phyloP scores from a whole-genome alignment of 164 flowering plant species.

The Chimonanthus praecox region DNA sequence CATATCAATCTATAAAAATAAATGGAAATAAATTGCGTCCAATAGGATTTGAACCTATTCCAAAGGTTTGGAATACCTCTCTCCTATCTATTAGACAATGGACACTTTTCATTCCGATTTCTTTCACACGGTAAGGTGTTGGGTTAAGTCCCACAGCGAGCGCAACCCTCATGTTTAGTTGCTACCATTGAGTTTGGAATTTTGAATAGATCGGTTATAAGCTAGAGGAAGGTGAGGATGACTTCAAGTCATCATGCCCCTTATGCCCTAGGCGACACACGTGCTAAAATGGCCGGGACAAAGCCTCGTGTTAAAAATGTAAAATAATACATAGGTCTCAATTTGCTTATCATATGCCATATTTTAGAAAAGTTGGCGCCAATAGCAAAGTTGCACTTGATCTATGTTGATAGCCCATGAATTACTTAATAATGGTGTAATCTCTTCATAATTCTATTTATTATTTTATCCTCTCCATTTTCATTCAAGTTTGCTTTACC shows the following conservation, averaged over 20 bases:
- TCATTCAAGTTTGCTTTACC: too few relatives aligned
- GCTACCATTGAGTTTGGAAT: not conserved
- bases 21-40: not conserved
- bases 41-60: not conserved
- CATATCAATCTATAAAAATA: not conserved
- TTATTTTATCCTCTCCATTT: too few relatives aligned
- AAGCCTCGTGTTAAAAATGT: not conserved
- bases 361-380: too few relatives aligned
- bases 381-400: too few relatives aligned
- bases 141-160: too few relatives aligned
- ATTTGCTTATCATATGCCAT: too few relatives aligned
- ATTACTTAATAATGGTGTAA: too few relatives aligned
- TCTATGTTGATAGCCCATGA: too few relatives aligned
- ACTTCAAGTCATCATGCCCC: slow-evolving; percentile 9
- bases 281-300: slow-evolving; percentile 7
- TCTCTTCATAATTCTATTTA: too few relatives aligned
- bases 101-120: not conserved
- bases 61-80: not conserved
- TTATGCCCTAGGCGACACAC: slow-evolving; percentile 9
- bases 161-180: too few relatives aligned
- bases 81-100: not conserved
- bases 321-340: too few relatives aligned
- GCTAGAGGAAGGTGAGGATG: slow-evolving; percentile 9
- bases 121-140: not conserved
- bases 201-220: not conserved